These are phyloP conservation scores for Tylopilus balloui DNA, from an alignment of 768 basidiomycete genomes.

Conservation along the genomic window DNA sequence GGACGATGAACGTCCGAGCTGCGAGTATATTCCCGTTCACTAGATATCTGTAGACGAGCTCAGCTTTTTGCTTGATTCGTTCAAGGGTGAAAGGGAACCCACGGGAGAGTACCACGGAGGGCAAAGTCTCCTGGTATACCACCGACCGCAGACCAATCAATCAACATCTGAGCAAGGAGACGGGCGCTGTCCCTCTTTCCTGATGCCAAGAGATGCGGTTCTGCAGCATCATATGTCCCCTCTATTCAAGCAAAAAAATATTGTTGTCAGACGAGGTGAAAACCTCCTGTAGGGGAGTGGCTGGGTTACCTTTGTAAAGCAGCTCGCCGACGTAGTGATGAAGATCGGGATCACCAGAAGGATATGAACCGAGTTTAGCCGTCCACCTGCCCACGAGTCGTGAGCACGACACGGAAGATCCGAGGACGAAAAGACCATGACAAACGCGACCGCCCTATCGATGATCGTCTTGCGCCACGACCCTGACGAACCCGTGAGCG, in stretches of 20 bases:
- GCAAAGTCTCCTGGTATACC: constrained; percentile 69
- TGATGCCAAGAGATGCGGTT: constrained; percentile 77
- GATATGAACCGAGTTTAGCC: constrained; percentile 67
- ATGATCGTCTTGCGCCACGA: constrained; percentile 90
- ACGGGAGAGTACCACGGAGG: constrained; percentile 83
- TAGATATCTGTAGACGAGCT: constrained; percentile 51
- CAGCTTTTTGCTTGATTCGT: background rate
- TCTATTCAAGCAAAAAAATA: constrained; percentile 43
- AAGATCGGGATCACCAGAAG: constrained; percentile 83
- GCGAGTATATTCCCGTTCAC: constrained; percentile 89
- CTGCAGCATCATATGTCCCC: constrained; percentile 67
- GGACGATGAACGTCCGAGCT: constrained; percentile 86
- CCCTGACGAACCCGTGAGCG: constrained; percentile 72
- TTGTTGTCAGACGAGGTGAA: constrained; percentile 1
- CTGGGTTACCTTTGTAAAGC: constrained; percentile 66
- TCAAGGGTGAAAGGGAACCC: constrained; percentile 11
- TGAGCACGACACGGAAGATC: constrained; percentile 18
- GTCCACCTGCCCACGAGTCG: constrained; percentile 64
- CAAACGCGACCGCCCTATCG: constrained; percentile 79
- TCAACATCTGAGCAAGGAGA: constrained; percentile 79
- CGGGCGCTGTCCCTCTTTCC: constrained; percentile 88
- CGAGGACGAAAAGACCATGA: constrained; percentile 13
- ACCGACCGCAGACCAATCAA: constrained; percentile 65
- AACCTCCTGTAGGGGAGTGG: background rate
- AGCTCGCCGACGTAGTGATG: constrained; percentile 90